These are phyloP conservation scores for Paramarasmius palmivorus DNA, from an alignment of 1,284 basidiomycete genomes.

Conservation along the genomic window DNA sequence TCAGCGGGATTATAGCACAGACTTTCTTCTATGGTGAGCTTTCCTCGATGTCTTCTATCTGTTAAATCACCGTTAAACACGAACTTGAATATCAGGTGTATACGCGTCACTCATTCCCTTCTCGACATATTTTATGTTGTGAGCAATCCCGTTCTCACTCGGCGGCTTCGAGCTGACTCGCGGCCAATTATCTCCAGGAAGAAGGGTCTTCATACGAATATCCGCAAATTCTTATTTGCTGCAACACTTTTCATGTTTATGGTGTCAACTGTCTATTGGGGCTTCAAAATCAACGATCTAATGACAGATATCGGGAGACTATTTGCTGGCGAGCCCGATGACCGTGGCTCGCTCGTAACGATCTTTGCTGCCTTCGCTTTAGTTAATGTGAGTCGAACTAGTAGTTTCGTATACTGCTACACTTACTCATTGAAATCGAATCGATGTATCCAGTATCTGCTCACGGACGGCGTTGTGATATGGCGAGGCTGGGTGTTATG, in stretches of 20 bases:
- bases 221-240: slow-evolving; percentile 8
- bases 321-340: slow-evolving; percentile 4
- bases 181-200: no score
- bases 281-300: slow-evolving; percentile 14
- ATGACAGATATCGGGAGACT: slow-evolving; percentile 11
- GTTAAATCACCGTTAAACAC: neutral
- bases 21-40: neutral
- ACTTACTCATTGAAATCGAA: neutral
- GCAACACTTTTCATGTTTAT: slow-evolving; percentile 15
- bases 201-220: slow-evolving; percentile 5
- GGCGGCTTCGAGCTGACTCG: no score
- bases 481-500: slow-evolving; percentile 26
- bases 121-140: slow-evolving; percentile 9
- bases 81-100: slow-evolving; percentile 3
- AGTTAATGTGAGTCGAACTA: slow-evolving; percentile 17
- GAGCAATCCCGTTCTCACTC: neutral
- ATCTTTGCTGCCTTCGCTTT: slow-evolving; percentile 20
- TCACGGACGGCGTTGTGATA: slow-evolving; percentile 23
- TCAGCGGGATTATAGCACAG: neutral
- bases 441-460: slow-evolving; percentile 23
- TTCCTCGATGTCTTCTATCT: no score
- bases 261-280: slow-evolving; percentile 21
- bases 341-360: no score
- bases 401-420: neutral
- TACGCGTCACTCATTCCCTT: slow-evolving; percentile 10